Evolutionary conservation across 73 alveolate genomes (phyloP), one percentile per base, ranked within the genome.

Genomic region (Paramecium sonneborni): DNA sequence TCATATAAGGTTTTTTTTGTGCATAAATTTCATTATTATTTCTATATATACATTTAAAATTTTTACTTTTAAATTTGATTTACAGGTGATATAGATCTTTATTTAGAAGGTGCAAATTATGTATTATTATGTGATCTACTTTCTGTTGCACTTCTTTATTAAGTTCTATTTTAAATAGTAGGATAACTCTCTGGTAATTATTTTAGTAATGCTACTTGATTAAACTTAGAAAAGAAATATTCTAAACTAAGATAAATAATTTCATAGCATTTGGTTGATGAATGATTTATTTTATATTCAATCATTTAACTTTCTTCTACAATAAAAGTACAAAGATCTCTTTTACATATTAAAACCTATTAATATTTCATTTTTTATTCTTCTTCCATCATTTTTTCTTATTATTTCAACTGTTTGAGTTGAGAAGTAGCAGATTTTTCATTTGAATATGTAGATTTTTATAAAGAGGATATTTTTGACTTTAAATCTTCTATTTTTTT

Each of bases 351-450:
- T 15, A 3, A 30, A 12, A 62, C 44, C 84, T 62, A 62, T 14
- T 62, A 62, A 4, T 30, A 32, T 62, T 62, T 62, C 84, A 62
- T 62, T 8, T 62, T 62, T 0, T 62, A 62, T 62, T 62, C 84
- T 26, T 62, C 84, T 6, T 12, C 24, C 84, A 62, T 62, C 84
- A 62, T 62, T 30, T 62, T 62, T 46, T 62, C 84, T 62, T 62
- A 30, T 62, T 62, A 26, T 62, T 62, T 62, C 9, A 62, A 32
- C 12, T 62, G 23, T 14, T 32, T 62, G 0, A 30, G 12, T 5
- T 62, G 12, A 30, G 21, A 15, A 0, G 84, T 62, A 12, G 12
- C 1, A 5, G 12, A 32, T 30, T 32, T 62, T 26, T 62, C 84
- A 62, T 30, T 62, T 6, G 48, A 32, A 12, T 30, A 62, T 1